Evolutionary conservation across 1,284 basidiomycete species (phyloP).

Genomic region (Boletus smithii): DNA sequence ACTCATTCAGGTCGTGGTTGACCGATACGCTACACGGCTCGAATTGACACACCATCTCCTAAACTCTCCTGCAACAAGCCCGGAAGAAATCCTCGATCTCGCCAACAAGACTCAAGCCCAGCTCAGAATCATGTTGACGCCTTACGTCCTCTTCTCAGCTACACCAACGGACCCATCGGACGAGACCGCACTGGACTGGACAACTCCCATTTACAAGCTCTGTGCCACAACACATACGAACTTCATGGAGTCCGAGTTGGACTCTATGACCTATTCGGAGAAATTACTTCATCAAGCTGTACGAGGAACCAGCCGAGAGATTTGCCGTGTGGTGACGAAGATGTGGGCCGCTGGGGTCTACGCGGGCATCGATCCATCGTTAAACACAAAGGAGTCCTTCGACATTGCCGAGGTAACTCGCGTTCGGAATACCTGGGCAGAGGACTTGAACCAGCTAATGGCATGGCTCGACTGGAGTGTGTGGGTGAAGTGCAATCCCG

Average conservation of each 20-base stretch:
- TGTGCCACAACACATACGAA: constrained; percentile 37
- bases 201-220: constrained; percentile 19
- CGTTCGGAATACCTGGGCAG: constrained; percentile 20
- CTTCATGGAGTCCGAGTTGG: constrained; percentile 14
- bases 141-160: constrained; percentile 9
- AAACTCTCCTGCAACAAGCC: constrained; percentile 13
- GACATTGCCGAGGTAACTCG: constrained; percentile 4
- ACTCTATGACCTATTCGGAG: constrained; percentile 36
- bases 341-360: constrained; percentile 42
- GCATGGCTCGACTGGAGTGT: constrained; percentile 39
- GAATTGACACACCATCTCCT: constrained; percentile 40
- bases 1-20: constrained; percentile 39
- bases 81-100: constrained; percentile 1
- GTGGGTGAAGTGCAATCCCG: constrained; percentile 37
- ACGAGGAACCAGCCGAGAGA: constrained; percentile 38
- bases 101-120: constrained; percentile 15
- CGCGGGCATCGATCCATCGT: constrained; percentile 26
- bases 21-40: constrained; percentile 42
- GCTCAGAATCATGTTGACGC: constrained; percentile 17
- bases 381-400: constrained; percentile 1
- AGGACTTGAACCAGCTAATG: constrained; percentile 31
- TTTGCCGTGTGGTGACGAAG: constrained; percentile 42
- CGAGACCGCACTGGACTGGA: constrained; percentile 20
- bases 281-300: constrained; percentile 33
- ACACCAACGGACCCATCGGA: not conserved